Base-by-base conservation (phyloP, 1,284 basidiomycete species). In the Amylostereum areolatum region DNA sequence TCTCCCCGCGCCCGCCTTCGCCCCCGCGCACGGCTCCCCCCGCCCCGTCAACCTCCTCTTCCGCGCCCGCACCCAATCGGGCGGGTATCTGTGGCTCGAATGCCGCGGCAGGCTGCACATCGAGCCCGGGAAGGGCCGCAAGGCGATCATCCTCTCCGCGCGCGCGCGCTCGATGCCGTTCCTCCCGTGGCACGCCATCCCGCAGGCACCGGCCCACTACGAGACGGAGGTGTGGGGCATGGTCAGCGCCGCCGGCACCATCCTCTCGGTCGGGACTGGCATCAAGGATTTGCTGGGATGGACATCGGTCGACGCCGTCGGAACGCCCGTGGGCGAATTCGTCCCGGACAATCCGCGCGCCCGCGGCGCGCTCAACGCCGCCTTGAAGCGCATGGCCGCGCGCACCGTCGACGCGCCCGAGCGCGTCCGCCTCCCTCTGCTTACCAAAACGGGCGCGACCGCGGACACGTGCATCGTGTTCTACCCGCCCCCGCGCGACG, bases 111-210 rank as follows among this genome's bases (percentile, higher is more conserved):
- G 90, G 37, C 70, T 96, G 35, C 87, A 94, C 60, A 78, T 89
- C 49, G 92, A 95, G 68, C 85, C 91, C 0, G 91, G 92, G 2
- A 95, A 94, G 62, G 91, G 91, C 0, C 73, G 91, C 40, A 95
- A 96, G 63, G 89, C 90, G 2, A 91, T 96, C 58, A 81, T 96
- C 40, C 73, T 95, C 24, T 83, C 81, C 51, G 92, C 86, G 1
- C 74, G 93, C 5, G 77, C 81, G 29, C 72, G 85, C 43, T 74
- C 77, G 55, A 83, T 93, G 71, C 80, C 82, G 11, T 66, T 61
- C 8, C 65, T 93, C 42, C 66, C 66, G 2, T 92, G 89, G 89
- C 71, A 70, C 5, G 66, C 66, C 34, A 62, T 89, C 34, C 64
- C 68, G 2, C 59, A 64, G 28, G 74, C 73, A 10, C 78, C 78